Conservation (phyloP, 1,284 basidiomycete genomes). For the Microbotryomycetes sp. region DNA sequence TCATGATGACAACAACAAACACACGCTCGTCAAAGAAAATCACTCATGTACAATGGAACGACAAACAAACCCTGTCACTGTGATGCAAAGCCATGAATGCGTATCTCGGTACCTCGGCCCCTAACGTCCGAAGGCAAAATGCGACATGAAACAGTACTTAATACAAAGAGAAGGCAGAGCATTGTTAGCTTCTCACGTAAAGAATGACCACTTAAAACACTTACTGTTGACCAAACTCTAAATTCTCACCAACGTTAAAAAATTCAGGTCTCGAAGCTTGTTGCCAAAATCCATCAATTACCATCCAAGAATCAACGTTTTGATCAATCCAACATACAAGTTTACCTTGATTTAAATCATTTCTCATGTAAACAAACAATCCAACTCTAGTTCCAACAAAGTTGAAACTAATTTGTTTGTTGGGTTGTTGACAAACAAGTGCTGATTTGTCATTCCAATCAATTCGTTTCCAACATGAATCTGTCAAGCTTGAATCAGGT, state of each 20-base stretch:
- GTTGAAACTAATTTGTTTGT: neutral
- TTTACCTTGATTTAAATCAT: neutral
- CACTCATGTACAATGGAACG: no score
- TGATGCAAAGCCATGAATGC: neutral
- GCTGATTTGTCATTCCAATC: neutral
- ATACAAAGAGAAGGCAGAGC: no score
- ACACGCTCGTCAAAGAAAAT: no score
- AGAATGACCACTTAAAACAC: neutral
- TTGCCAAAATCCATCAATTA: neutral
- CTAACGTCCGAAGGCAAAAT: neutral
- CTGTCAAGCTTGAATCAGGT: neutral
- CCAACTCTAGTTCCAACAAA: constrained; percentile 11
- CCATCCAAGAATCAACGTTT: neutral
- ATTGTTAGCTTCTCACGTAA: neutral
- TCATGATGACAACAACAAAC: no score
- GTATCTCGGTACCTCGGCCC: neutral
- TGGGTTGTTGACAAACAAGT: neutral
- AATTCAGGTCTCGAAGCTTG: neutral
- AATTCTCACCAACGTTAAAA: neutral
- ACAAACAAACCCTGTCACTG: no score
- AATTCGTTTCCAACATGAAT: neutral
- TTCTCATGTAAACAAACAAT: constrained; percentile 17
- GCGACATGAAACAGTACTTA: neutral
- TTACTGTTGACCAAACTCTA: neutral
- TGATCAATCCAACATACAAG: neutral